Evolutionary conservation across 1,139 yeast species (phyloP), one percentile per base, ranked within the genome.

Genomic region (Debaryomyces nepalensis): DNA sequence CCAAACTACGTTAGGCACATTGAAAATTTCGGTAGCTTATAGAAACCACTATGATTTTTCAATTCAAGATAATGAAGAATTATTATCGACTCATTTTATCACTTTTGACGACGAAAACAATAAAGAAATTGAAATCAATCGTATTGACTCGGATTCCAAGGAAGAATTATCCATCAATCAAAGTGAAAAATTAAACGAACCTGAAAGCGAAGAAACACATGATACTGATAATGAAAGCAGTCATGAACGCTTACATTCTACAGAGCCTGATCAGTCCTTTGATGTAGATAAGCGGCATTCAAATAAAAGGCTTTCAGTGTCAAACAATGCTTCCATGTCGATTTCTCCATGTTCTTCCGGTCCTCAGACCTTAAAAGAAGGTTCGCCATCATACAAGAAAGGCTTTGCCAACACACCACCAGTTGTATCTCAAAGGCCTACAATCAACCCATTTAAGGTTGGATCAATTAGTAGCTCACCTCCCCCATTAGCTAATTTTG

Each of bases 21-120:
- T 93, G 39, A 75, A 81, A 48, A 75, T 88, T 7, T 81, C 95
- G 0, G 91, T 88, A 1, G 86, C 95, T 4, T 91, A 86, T 57
- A 75, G 99, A 45, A 74, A 71, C 30, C 87, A 88, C 55, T 75
- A 81, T 46, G 77, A 80, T 41, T 93, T 91, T 62, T 68, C 75
- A 31, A 69, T 88, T 14, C 79, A 75, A 48, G 91, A 86, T 52
- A 78, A 81, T 33, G 91, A 86, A 56, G 82, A 80, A 41, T 63
- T 82, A 2, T 61, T 84, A 23, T 79, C 87, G 8, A 75, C 74
- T 24, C 87, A 83, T 48, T 83, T 83, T 52, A 62, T 75, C 39
- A 64, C 64, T 35, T 58, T 77, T 52, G 84, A 79, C 51, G 63
- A 57, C 37, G 54, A 53, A 29, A 35, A 40, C 16, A 18, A 24